phyloP scores from a whole-genome alignment of 148 eudicot genomes.

The Simmondsia chinensis region DNA sequence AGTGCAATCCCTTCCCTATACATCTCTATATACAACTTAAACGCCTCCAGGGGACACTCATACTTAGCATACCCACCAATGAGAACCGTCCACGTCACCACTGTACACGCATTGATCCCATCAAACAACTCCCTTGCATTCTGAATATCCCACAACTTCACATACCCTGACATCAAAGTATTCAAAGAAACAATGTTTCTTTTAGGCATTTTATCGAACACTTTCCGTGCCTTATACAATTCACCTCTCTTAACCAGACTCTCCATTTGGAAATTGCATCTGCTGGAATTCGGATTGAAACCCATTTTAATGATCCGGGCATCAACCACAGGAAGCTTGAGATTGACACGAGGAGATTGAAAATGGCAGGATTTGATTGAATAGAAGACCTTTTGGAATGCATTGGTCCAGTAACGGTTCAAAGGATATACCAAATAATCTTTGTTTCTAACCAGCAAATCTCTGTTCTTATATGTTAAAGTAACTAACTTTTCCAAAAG shows the following conservation, averaged over 20 bases:
- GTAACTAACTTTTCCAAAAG: too few species aligned
- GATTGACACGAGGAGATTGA: too few species aligned
- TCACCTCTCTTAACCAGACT: conserved; percentile 21
- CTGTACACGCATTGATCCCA: conserved; percentile 21
- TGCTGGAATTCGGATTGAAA: conserved; percentile 43
- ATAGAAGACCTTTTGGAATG: too few species aligned
- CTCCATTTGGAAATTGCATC: conserved; percentile 41
- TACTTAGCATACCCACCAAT: conserved; percentile 57
- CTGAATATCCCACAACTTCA: conserved; percentile 40
- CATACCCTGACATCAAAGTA: conserved; percentile 50
- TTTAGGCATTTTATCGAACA: conserved; percentile 67
- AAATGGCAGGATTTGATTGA: too few species aligned
- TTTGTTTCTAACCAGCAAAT: too few species aligned
- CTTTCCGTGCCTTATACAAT: conserved; percentile 28
- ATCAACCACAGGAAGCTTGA: conserved; percentile 42
- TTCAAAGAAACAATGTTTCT: conserved; percentile 37
- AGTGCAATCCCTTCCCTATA: conserved; percentile 33
- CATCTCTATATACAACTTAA: conserved; percentile 49
- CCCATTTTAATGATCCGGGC: conserved; percentile 69
- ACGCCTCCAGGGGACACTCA: conserved; percentile 36
- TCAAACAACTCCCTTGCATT: conserved; percentile 57
- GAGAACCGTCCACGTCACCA: conserved; percentile 69
- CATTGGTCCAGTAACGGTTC: too few species aligned
- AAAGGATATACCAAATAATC: too few species aligned
- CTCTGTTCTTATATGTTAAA: too few species aligned